A percentile compares a stretch with the other conserved stretches of the same genome.
phyloP scores from a whole-genome alignment of 257 asterid genomes.

The Orobanche coerulescens region DNA sequence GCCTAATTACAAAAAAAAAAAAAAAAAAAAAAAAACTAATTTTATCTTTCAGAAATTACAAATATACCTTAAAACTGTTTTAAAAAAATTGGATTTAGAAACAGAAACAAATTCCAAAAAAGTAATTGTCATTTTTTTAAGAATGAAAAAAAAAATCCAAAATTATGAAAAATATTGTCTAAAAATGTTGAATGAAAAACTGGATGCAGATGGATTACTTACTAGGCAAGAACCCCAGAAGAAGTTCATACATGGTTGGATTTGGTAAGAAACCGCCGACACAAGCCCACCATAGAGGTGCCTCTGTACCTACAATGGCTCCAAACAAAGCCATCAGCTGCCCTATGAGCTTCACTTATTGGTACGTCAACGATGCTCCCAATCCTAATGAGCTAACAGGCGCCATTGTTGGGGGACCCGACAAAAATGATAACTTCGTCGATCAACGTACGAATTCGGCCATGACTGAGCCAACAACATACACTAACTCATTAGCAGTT shows the following conservation, averaged over 20 bases:
- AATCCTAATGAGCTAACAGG: slow-evolving; percentile 79
- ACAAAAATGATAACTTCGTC: slow-evolving; percentile 41
- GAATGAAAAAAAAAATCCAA: too few species aligned
- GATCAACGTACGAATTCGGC: slow-evolving; percentile 51
- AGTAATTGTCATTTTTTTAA: too few species aligned
- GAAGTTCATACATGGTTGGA: slow-evolving; percentile 82
- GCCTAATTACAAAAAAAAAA: background rate
- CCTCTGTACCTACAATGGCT: slow-evolving; percentile 56
- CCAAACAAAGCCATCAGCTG: slow-evolving; percentile 30
- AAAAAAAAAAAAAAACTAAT: too few species aligned
- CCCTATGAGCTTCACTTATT: slow-evolving; percentile 49
- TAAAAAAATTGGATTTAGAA: background rate
- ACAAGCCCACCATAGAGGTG: slow-evolving; percentile 87
- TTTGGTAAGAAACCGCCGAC: slow-evolving; percentile 65
- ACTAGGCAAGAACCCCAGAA: slow-evolving; percentile 54
- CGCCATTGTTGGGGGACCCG: slow-evolving; percentile 84
- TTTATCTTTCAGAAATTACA: background rate
- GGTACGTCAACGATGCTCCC: slow-evolving; percentile 38
- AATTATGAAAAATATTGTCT: background rate
- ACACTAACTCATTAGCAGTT: slow-evolving; percentile 63
- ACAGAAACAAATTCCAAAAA: too few species aligned
- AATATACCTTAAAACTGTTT: background rate
- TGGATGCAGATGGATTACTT: slow-evolving; percentile 67
- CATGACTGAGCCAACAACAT: slow-evolving; percentile 70
- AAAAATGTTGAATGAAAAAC: background rate